Base-by-base conservation (phyloP, 2,329 filamentous ascomycete genomes). In the Ophiocordyceps sinensis region DNA sequence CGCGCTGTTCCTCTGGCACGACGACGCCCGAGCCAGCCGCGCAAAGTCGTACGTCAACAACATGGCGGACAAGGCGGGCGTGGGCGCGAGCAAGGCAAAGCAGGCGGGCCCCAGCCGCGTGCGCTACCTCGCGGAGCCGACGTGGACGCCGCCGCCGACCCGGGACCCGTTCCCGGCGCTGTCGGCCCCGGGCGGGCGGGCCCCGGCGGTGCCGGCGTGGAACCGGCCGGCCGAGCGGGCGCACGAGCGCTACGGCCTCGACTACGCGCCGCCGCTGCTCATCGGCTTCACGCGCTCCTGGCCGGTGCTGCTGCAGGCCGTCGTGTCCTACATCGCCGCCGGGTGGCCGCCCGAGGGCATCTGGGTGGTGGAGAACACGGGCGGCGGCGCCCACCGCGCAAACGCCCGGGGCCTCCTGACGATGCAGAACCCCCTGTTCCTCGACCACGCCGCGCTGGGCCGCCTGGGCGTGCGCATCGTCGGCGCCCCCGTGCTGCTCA, bases 231-330 rank as follows among this genome's bases (percentile, higher is more conserved):
- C 54, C 14, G 46, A 55, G 32, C 56, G 65, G 42, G 51, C 61
- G 4, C 59, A 63, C 49, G 58, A 57, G 40, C 54, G 59, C 5
- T 62, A 64, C 41, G 57, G 56, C 41, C 49, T 67, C 37, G 51
- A 57, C 5, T 45, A 56, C 30, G 49, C 57, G 6, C 68, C 73
- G 4, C 71, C 73, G 2, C 62, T 78, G 9, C 60, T 77, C 38
- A 73, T 77, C 44, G 70, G 72, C n/a, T 78, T 77, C 57, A 75
- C 73, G 0, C 62, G 71, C 29, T 67, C 68, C 42, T 75, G 67
- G 66, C 65, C 66, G 2, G 58, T 77, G 43, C 61, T 78, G 1
- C 63, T 73, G 13, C 74, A 77, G 54, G 60, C 66, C 3, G 66
- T 77, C 1, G 63, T 74, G 10, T 68, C 63, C 11, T 78, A 77